Evolutionary conservation across 2,329 filamentous ascomycete genomes (phyloP), one percentile per base, ranked within the genome.

Genomic region (Coleophoma crateriformis): DNA sequence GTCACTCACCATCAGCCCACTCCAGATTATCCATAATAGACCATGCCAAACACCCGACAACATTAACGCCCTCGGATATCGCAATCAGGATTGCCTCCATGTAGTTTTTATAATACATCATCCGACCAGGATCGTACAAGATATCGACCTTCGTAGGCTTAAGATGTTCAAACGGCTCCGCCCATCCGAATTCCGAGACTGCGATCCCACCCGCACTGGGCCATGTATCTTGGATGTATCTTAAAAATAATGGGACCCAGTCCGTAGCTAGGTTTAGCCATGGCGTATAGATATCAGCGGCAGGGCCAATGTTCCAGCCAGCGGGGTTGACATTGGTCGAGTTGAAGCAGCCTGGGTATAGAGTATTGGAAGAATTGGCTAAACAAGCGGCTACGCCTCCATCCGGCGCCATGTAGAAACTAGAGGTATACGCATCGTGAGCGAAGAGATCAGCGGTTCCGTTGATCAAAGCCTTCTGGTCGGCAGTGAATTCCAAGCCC

Each of bases 41-140:
- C 88, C 89, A 95, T n/a, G 86, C 89, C 72, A 92, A 81, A 70
- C 91, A 94, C 7, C 84, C 88, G 58, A 79, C 77, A 48, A 92
- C 86, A 60, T 92, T 80, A 45, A 91, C 87, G 19, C 85, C 84
- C 61, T 94, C 88, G 10, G 88, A 87, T 61, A 87, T 79, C 27
- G 85, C 87, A 78, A 94, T 80, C 27, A 62, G 40, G 19, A 62
- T 58, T 49, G 88, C 88, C 48, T 75, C 76, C 61, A 92, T 81
- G 64, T 95, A 94, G 54, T 79, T 81, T 52, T 82, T 71, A 70
- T 88, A 94, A 71, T 94, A 95, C 61, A 83, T 72, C 50, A 81
- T 81, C 22, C 90, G 79, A 74, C 92, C 90, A 56, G 88, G 83
- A 66, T 95, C 89, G 51, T 90, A 71, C 47, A 92, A 71, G 48